A percentile compares a stretch with the other conserved stretches of the same genome.
phyloP scores from a whole-genome alignment of 1,284 basidiomycete genomes.

The Rhizopogon parksii region DNA sequence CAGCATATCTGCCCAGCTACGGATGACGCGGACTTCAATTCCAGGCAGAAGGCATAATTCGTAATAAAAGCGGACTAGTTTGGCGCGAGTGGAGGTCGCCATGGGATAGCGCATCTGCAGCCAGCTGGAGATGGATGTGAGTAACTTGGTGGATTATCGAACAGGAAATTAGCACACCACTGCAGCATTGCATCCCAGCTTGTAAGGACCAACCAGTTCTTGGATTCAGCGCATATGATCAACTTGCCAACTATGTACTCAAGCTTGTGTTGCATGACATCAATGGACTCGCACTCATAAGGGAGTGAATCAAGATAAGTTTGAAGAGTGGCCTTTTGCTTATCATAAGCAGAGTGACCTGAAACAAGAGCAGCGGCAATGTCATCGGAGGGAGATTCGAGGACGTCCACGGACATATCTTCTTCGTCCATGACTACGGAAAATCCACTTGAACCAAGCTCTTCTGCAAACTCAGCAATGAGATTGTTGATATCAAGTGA shows the following conservation, averaged over 20 bases:
- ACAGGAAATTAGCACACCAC: constrained; percentile 46
- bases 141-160: constrained; percentile 2
- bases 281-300: constrained; percentile 69
- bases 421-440: constrained; percentile 28
- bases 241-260: constrained; percentile 71
- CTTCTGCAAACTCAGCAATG: constrained; percentile 23
- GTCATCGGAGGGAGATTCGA: constrained; percentile 28
- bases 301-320: constrained; percentile 66
- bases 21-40: constrained; percentile 52
- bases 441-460: constrained; percentile 21
- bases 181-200: constrained; percentile 65
- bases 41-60: constrained; percentile 79
- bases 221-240: constrained; percentile 65
- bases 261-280: constrained; percentile 71
- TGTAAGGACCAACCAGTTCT: constrained; percentile 30
- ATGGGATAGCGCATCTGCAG: constrained; percentile 78
- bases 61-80: constrained; percentile 76
- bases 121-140: constrained; percentile 49
- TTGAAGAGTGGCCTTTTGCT: constrained; percentile 51
- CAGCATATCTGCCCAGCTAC: constrained; percentile 54
- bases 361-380: constrained; percentile 11
- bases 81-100: constrained; percentile 64
- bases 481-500: constrained; percentile 23
- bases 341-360: constrained; percentile 37
- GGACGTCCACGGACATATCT: constrained; percentile 19